Conservation (phyloP, 2,329 filamentous ascomycete species). For the Stachybotrys chlorohalonatus region DNA sequence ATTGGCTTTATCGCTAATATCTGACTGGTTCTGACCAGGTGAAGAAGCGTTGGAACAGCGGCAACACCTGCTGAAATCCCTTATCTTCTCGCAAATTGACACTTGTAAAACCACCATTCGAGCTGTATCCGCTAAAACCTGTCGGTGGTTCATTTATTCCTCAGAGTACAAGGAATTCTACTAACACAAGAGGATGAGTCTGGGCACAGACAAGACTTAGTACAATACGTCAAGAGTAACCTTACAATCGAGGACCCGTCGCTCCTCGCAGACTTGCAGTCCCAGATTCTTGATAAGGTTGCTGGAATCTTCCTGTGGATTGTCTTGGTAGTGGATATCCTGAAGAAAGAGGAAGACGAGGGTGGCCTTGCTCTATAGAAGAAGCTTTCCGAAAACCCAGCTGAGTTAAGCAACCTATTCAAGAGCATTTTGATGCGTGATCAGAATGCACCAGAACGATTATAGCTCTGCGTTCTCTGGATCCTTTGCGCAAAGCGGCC, state of each 20-base stretch:
- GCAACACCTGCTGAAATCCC: background rate
- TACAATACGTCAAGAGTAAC: conserved; percentile 17
- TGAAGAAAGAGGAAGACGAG: conserved; percentile 23
- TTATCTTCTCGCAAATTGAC: background rate
- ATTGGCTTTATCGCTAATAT: background rate
- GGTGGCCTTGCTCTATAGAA: conserved; percentile 13
- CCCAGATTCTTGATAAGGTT: conserved; percentile 24
- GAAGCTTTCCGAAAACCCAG: conserved; percentile 23
- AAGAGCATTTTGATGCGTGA: conserved; percentile 39
- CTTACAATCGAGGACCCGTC: conserved; percentile 11
- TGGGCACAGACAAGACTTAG: conserved; percentile 26
- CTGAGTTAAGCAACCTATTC: conserved; percentile 38
- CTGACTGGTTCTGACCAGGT: background rate
- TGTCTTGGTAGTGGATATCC: conserved; percentile 28
- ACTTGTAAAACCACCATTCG: background rate
- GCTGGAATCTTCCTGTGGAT: conserved; percentile 35
- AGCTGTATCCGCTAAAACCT: background rate
- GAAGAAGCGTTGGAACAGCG: background rate
- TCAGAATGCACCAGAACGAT: conserved; percentile 22
- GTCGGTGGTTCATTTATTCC: background rate
- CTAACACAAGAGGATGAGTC: conserved; percentile 24
- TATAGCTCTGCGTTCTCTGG: conserved; percentile 40
- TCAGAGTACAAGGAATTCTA: conserved; percentile 9
- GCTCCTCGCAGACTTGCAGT: conserved; percentile 1
- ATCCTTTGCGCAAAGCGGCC: conserved; percentile 39